Percentiles rank a stretch among this genome's conserved stretches.
phyloP scores from a whole-genome alignment of 2,329 filamentous ascomycete genomes.

The Ceratocystis colombiana region DNA sequence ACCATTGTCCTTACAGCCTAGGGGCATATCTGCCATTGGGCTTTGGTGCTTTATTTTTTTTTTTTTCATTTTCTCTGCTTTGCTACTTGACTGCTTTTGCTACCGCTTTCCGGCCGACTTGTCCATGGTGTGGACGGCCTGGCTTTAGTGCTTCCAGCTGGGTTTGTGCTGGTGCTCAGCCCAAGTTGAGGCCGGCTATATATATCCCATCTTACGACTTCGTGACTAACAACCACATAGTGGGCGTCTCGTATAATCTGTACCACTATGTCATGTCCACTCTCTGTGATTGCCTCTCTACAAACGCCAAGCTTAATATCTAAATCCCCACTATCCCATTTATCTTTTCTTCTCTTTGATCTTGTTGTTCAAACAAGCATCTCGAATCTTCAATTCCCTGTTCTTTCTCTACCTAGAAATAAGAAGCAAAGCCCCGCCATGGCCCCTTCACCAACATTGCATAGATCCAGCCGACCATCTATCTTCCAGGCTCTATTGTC shows the following conservation, averaged over 20 bases:
- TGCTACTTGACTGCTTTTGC: neutral
- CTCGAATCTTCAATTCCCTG: neutral
- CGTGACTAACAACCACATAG: neutral
- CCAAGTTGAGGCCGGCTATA: slow-evolving; percentile 16
- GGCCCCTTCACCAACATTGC: neutral
- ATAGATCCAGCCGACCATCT: neutral
- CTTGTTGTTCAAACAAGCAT: slow-evolving; percentile 10
- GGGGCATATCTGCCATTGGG: neutral
- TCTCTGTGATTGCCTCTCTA: neutral
- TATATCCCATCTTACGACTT: neutral
- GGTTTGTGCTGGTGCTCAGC: slow-evolving; percentile 27
- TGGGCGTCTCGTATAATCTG: slow-evolving; percentile 9
- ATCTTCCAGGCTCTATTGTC: neutral
- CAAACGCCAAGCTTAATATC: neutral
- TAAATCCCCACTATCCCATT: neutral
- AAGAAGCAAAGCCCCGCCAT: neutral
- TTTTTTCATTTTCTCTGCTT: neutral
- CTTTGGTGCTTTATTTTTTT: slow-evolving; percentile 29
- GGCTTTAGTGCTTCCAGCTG: neutral
- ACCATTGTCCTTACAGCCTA: too few species aligned
- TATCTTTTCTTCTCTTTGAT: neutral
- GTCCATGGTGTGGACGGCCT: neutral
- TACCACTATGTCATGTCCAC: neutral
- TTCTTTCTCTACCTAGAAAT: too few species aligned
- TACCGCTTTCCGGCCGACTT: neutral